Percentiles rank a stretch among this genome's conserved stretches.
These are phyloP conservation scores for Colletotrichum higginsianum DNA, from an alignment of 2,329 filamentous ascomycete species.

Conservation along the genomic window DNA sequence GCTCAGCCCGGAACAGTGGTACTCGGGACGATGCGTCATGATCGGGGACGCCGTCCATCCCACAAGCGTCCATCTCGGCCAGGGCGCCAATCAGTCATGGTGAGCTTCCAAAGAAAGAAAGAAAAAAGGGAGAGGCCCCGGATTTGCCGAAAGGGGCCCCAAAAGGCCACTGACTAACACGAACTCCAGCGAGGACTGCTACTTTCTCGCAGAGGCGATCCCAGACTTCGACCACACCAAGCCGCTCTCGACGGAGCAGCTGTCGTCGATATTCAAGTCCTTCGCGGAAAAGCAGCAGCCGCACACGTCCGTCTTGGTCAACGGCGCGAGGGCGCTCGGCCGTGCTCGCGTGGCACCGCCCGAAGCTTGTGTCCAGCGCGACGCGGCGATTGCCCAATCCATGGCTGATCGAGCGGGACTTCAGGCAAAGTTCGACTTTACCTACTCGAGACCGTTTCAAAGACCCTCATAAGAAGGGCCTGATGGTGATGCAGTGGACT, in stretches of 20 bases:
- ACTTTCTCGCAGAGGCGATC: conserved; percentile 18
- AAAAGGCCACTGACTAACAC: not conserved
- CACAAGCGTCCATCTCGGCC: conserved; percentile 47
- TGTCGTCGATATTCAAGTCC: conserved; percentile 7
- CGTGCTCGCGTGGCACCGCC: conserved; percentile 42
- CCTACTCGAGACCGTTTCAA: conserved; percentile 11
- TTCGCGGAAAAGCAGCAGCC: conserved; percentile 45
- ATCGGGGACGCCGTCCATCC: conserved; percentile 47
- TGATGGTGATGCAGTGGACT: too few relatives aligned
- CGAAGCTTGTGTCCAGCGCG: conserved; percentile 37
- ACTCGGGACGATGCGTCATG: conserved; percentile 44
- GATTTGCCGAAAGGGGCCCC: not conserved
- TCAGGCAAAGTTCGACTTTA: conserved; percentile 26
- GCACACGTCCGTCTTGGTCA: conserved; percentile 44
- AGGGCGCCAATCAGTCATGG: conserved; percentile 46
- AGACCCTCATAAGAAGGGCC: too few relatives aligned
- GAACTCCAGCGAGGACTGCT: conserved; percentile 18
- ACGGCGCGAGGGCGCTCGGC: conserved; percentile 44
- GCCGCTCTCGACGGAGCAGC: not conserved
- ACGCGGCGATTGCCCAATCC: conserved; percentile 24
- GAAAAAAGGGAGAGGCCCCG: not conserved
- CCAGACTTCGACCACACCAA: not conserved
- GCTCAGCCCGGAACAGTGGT: conserved; percentile 45
- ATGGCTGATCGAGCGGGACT: conserved; percentile 22
- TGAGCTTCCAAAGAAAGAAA: not conserved